These are phyloP conservation scores for Eleusine coracana DNA, from an alignment of 176 grass and related monocot species.

Conservation along the genomic window DNA sequence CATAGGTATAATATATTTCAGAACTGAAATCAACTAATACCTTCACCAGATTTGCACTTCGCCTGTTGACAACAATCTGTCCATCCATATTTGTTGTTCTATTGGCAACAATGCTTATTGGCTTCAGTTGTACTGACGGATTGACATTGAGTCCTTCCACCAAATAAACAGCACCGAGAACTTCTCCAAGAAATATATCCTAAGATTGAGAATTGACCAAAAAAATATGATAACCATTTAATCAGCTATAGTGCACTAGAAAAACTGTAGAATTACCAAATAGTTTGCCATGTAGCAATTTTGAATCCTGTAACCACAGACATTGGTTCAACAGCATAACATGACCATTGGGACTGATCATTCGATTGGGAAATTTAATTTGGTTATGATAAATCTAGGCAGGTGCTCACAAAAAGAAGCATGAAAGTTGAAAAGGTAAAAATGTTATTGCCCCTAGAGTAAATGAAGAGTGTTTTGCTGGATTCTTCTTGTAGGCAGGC, in stretches of 20 bases:
- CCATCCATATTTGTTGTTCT: conserved; percentile 45
- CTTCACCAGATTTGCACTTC: conserved; percentile 43
- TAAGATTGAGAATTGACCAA: conserved; percentile 25
- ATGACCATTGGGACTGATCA: not conserved
- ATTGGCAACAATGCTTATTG: conserved; percentile 51
- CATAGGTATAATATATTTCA: conserved; percentile 51
- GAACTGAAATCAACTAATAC: conserved; percentile 55
- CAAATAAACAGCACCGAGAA: conserved; percentile 78
- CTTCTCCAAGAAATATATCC: conserved; percentile 82
- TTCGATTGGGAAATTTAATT: not conserved
- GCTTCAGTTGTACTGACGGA: conserved; percentile 38
- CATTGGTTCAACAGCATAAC: conserved; percentile 1
- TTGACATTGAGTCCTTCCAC: conserved; percentile 59
- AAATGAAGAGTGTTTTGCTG: not conserved
- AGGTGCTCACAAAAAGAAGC: not conserved
- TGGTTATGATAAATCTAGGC: not conserved
- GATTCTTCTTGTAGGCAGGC: not conserved
- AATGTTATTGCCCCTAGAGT: not conserved
- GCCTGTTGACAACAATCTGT: conserved; percentile 42
- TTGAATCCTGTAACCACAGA: not conserved
- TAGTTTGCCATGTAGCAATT: conserved; percentile 22
- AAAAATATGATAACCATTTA: not conserved
- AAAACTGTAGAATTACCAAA: not conserved
- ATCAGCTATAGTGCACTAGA: not conserved
- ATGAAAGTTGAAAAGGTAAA: not conserved